phyloP scores from a whole-genome alignment of 1,139 yeast species.

The Suhomyces bokatorum region DNA sequence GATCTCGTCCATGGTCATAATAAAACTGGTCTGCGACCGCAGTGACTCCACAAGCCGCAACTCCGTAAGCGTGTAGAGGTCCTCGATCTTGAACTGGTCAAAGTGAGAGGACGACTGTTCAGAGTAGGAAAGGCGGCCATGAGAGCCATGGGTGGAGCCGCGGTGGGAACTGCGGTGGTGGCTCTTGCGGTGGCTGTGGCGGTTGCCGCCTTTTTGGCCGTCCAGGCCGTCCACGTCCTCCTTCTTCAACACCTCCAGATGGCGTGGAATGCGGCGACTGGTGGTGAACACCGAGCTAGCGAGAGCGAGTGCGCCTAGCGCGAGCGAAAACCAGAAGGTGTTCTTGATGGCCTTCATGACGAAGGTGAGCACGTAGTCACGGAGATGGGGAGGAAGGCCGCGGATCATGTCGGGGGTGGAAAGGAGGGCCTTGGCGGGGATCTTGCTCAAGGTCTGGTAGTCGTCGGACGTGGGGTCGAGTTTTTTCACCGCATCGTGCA shows the following conservation, averaged over 20 bases:
- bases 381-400: constrained; percentile 25
- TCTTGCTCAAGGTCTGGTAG: constrained; percentile 18
- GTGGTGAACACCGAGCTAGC: constrained; percentile 27
- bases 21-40: too few relatives aligned
- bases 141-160: too few relatives aligned
- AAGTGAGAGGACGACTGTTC: too few relatives aligned
- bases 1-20: too few relatives aligned
- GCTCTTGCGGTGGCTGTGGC: too few relatives aligned
- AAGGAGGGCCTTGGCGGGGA: constrained; percentile 25
- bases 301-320: constrained; percentile 29
- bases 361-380: constrained; percentile 26
- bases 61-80: too few relatives aligned
- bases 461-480: constrained; percentile 20
- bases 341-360: constrained; percentile 42
- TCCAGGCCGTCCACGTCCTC: constrained; percentile 13
- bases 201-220: too few relatives aligned
- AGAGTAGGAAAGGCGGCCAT: too few relatives aligned
- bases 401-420: constrained; percentile 33
- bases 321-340: constrained; percentile 44
- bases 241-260: constrained; percentile 25
- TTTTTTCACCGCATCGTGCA: constrained; percentile 17
- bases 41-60: too few relatives aligned
- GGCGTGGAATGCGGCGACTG: constrained; percentile 40
- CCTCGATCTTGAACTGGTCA: too few relatives aligned
- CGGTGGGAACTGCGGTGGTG: too few relatives aligned